Percentiles rank a stretch among this genome's conserved stretches.
Evolutionary conservation across 352 stramenopile genomes (phyloP).

Genomic region (Globisporangium paddicum): DNA sequence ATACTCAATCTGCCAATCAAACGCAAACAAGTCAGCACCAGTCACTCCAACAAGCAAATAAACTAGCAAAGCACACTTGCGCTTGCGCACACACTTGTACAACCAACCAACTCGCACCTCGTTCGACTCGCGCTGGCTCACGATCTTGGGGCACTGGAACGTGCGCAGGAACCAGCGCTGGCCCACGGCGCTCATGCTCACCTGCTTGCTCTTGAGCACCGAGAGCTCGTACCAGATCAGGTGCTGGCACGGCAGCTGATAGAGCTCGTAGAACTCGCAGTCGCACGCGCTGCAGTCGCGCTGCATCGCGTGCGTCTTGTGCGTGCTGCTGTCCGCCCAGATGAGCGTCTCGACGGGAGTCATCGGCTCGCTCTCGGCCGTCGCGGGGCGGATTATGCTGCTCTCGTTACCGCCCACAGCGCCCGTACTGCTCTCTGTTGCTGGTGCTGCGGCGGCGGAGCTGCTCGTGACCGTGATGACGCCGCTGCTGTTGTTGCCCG

Average conservation of each 20-base stretch:
- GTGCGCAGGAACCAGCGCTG: constrained; percentile 64
- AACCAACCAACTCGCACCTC: constrained; percentile 54
- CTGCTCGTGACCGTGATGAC: constrained; percentile 32
- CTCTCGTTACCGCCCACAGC: too few species aligned
- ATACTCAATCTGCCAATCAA: constrained; percentile 46
- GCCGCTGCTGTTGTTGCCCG: constrained; percentile 8
- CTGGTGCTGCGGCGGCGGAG: not conserved
- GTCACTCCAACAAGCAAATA: not conserved
- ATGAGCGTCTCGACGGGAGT: constrained; percentile 27
- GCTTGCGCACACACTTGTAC: not conserved
- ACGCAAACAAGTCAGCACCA: not conserved
- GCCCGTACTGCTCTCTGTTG: too few species aligned
- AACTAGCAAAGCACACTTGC: not conserved
- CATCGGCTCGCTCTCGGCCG: constrained; percentile 9
- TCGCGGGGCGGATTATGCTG: constrained; percentile 1
- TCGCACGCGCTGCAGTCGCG: constrained; percentile 56
- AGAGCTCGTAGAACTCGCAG: constrained; percentile 64
- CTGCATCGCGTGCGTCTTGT: constrained; percentile 53
- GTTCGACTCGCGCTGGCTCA: constrained; percentile 57
- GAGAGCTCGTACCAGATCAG: constrained; percentile 74
- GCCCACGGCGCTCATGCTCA: constrained; percentile 55
- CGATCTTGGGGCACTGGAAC: constrained; percentile 59
- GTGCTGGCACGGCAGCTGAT: constrained; percentile 62
- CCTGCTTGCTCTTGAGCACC: constrained; percentile 53
- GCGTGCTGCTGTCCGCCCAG: constrained; percentile 48